Evolutionary conservation across 768 basidiomycete species (phyloP), one percentile per base, ranked within the genome.

Genomic region (Zangia roseola): DNA sequence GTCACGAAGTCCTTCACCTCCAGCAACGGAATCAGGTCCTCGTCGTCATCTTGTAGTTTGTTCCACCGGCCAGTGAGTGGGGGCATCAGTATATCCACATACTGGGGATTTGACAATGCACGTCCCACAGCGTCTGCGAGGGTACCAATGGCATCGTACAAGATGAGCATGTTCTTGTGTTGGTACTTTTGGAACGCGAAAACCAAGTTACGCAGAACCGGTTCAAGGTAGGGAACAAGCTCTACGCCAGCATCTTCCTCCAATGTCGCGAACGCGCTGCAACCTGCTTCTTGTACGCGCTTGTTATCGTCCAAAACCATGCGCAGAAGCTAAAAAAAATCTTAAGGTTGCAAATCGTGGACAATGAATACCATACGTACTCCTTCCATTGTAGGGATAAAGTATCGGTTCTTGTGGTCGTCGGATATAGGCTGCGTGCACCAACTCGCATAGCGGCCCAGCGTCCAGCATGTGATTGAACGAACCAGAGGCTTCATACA

Each of bases 271-370:
- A 99, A 98, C 1, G 97, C 97, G 55, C 92, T 94, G 71, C 97
- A 99, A 9, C 97, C 97, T 5, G 97, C 97, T 70, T 99, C 97
- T 73, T 99, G 97, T 1, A 99, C 97, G 21, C 94, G 88, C 71
- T 99, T 98, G 74, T 99, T 98, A 68, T 91, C 91, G 66, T 99
- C 97, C 43, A 98, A 74, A 16, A 97, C 94, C 91, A 95, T 97
- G 46, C 91, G 86, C 50, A 99, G 84, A 40, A 99, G 83, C 95
- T 98, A 57, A n/a, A 37, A 17, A 45, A 6, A 35, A 24, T n/a
- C 1, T 38, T 50, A 40, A 56, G 34, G 21, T 42, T 31, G 34
- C 21, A 12, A 37, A 43, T 33, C 20, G 34, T 19, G n/a, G 38
- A 28, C 6, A 3, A 4, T 16, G 72, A 69, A 49, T 61, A 37